These are phyloP conservation scores for Colletotrichum truncatum DNA, from an alignment of 2,329 filamentous ascomycete species.

Conservation along the genomic window DNA sequence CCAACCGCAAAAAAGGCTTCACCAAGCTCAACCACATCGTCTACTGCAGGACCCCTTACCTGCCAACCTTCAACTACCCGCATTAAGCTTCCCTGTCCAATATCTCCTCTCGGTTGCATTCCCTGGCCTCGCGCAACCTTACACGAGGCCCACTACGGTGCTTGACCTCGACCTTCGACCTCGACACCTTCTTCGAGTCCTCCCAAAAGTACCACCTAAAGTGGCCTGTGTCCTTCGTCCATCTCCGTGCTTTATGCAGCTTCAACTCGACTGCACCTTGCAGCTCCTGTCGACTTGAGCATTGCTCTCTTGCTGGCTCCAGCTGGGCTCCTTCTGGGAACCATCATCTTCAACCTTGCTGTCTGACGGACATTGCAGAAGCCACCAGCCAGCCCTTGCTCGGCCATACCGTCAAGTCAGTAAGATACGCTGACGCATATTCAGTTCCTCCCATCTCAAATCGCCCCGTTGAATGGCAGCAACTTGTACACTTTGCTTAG, in stretches of 20 bases:
- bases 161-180: neutral
- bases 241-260: conserved; percentile 12
- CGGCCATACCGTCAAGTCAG: no score
- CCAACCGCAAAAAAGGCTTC: neutral
- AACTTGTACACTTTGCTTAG: neutral
- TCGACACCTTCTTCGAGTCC: neutral
- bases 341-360: no score
- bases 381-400: no score
- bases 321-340: no score
- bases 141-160: neutral
- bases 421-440: no score
- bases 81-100: neutral
- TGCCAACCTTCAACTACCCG: neutral
- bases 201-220: conserved; percentile 2
- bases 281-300: neutral
- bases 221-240: conserved; percentile 12
- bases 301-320: neutral
- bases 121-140: conserved; percentile 3
- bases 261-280: neutral
- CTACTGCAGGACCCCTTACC: neutral
- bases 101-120: conserved; percentile 1
- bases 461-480: no score
- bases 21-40: neutral
- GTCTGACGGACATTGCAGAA: no score
- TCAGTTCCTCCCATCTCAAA: no score